A percentile compares a stretch with the other conserved stretches of the same genome.
Evolutionary conservation across 2,329 filamentous ascomycete species (phyloP).

Genomic region (Clarireedia monteithiana): DNA sequence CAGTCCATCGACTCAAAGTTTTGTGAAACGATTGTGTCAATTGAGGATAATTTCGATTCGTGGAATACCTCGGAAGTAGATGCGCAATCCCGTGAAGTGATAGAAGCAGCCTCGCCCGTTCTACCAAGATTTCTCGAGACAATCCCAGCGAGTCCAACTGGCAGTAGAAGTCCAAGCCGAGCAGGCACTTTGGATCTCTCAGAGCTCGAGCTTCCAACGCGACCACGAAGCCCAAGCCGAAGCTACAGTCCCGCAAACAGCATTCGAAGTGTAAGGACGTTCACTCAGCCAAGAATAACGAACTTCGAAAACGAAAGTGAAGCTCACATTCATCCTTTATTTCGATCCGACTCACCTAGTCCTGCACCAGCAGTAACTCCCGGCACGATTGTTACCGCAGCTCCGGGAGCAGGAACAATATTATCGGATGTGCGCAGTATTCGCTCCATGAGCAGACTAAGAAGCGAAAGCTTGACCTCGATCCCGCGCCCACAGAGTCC

Average conservation of each 20-base stretch:
- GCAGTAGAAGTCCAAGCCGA: constrained; percentile 58
- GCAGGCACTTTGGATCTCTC: constrained; percentile 39
- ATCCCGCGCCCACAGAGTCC: constrained; percentile 43
- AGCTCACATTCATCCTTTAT: constrained; percentile 69
- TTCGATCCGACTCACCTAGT: constrained; percentile 62
- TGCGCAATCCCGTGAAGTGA: constrained; percentile 50
- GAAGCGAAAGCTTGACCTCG: constrained; percentile 46
- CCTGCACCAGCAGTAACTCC: constrained; percentile 59
- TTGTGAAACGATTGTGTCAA: constrained; percentile 16
- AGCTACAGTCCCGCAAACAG: constrained; percentile 26
- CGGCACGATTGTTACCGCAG: constrained; percentile 63
- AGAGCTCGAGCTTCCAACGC: constrained; percentile 44
- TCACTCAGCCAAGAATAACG: constrained; percentile 6
- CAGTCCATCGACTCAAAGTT: constrained; percentile 41
- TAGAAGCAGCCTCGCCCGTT: constrained; percentile 34
- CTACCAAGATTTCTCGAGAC: constrained; percentile 53
- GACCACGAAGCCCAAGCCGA: constrained; percentile 25
- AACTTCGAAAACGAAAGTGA: constrained; percentile 39
- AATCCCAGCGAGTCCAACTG: constrained; percentile 59
- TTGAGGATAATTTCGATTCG: constrained; percentile 61
- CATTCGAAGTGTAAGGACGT: constrained; percentile 12
- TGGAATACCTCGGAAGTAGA: constrained; percentile 69
- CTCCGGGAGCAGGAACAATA: constrained; percentile 59
- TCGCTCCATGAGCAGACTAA: constrained; percentile 44
- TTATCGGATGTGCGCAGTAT: constrained; percentile 47